Conservation (phyloP, 495 filamentous ascomycete genomes). For the Trichoderma parareesei region DNA sequence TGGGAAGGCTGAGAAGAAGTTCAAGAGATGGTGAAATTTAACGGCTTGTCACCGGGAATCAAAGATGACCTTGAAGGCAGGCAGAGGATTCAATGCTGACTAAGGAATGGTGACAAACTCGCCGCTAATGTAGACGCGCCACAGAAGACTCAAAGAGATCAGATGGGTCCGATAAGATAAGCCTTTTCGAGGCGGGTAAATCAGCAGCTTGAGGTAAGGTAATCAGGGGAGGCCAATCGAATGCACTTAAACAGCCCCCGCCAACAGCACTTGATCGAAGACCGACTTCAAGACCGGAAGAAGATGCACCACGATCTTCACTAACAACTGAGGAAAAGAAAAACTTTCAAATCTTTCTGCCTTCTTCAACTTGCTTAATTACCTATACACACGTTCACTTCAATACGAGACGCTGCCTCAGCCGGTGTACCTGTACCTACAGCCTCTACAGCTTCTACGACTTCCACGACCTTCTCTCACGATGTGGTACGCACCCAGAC, state of each 20-base stretch:
- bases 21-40: not conserved
- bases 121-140: not conserved
- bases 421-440: too few relatives aligned
- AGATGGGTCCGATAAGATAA: not conserved
- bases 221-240: not conserved
- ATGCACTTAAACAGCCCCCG: too few relatives aligned
- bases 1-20: not conserved
- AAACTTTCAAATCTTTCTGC: too few relatives aligned
- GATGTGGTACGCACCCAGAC: conserved; percentile 5
- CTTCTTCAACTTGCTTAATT: too few relatives aligned
- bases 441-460: not conserved
- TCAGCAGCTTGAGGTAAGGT: not conserved
- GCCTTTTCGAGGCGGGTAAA: not conserved
- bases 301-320: too few relatives aligned
- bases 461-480: not conserved
- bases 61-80: not conserved
- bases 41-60: not conserved
- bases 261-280: too few relatives aligned
- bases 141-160: not conserved
- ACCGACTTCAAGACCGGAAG: too few relatives aligned
- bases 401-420: too few relatives aligned
- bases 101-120: not conserved
- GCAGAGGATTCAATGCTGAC: not conserved
- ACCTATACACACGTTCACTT: too few relatives aligned
- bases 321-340: too few relatives aligned